Percentiles rank a stretch among this genome's conserved stretches.
These are phyloP conservation scores for Xylariales sp. DNA, from an alignment of 2,329 filamentous ascomycete species.

Conservation along the genomic window DNA sequence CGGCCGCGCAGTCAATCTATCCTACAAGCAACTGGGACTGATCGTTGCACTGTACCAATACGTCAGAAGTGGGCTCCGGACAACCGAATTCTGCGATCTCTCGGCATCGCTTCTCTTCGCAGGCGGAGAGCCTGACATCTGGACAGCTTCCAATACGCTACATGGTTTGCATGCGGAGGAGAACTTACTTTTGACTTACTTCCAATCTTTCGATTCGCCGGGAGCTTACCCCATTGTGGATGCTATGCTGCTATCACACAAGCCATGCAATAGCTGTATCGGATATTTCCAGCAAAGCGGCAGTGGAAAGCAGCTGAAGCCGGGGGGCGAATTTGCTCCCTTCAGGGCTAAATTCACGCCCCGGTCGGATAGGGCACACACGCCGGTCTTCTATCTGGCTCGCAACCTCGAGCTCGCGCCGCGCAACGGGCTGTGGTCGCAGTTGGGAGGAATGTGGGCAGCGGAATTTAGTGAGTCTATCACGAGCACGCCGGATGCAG, in stretches of 20 bases:
- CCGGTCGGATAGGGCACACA: conserved; percentile 23
- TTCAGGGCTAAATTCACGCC: conserved; percentile 28
- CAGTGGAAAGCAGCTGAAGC: conserved; percentile 21
- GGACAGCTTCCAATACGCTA: conserved; percentile 17
- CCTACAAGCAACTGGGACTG: conserved; percentile 18
- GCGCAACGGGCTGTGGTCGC: conserved; percentile 18
- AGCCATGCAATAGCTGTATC: conserved; percentile 24
- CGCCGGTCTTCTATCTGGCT: conserved; percentile 25
- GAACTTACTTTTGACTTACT: conserved; percentile 24
- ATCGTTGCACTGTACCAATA: conserved; percentile 22
- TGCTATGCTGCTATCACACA: conserved; percentile 21
- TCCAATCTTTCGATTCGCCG: conserved; percentile 25
- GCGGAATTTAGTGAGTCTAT: conserved; percentile 15
- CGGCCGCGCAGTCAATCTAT: conserved; percentile 19
- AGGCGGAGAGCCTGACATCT: conserved; percentile 23
- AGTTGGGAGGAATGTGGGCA: conserved; percentile 22
- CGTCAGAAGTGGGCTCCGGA: conserved; percentile 19
- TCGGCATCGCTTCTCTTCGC: conserved; percentile 24
- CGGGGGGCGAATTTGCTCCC: conserved; percentile 14
- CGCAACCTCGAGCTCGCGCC: conserved; percentile 17
- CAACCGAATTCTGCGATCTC: conserved; percentile 18
- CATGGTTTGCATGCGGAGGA: conserved; percentile 22
- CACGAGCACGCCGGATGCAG: conserved; percentile 14
- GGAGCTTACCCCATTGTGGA: conserved; percentile 26
- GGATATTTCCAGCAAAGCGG: conserved; percentile 23